These are phyloP conservation scores for Candida wancherniae DNA, from an alignment of 805 yeast species.

Conservation along the genomic window DNA sequence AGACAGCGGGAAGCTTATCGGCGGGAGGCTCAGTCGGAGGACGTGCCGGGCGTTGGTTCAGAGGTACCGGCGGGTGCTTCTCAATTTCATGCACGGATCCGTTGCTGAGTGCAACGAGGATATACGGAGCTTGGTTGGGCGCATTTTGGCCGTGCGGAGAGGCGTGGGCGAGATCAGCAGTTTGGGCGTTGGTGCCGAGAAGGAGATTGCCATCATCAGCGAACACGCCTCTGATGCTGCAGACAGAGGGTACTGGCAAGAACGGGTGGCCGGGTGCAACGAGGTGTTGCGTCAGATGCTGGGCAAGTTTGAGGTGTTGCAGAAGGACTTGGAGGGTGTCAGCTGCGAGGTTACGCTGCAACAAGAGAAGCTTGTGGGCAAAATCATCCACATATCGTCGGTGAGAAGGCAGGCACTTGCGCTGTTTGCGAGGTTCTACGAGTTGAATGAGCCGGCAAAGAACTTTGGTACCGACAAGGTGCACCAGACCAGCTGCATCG, in stretches of 20 bases:
- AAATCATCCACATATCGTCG: background rate
- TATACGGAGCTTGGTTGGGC: slow-evolving; percentile 2
- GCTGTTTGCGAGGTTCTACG: background rate
- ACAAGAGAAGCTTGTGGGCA: background rate
- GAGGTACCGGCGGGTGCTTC: slow-evolving; percentile 1
- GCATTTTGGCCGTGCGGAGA: slow-evolving; percentile 4
- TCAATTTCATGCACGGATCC: background rate
- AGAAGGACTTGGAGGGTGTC: slow-evolving; percentile 1
- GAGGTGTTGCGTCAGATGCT: slow-evolving; percentile 2
- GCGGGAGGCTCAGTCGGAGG: too few relatives aligned
- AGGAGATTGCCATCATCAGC: slow-evolving; percentile 3
- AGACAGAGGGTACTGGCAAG: background rate
- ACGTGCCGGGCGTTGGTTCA: too few relatives aligned
- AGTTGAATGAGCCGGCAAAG: background rate
- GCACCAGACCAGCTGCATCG: slow-evolving; percentile 3
- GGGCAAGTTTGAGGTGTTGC: background rate
- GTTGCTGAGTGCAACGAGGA: slow-evolving; percentile 2
- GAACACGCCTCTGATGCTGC: slow-evolving; percentile 1
- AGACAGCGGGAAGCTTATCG: too few relatives aligned
- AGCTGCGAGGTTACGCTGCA: background rate
- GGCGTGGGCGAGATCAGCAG: slow-evolving; percentile 3
- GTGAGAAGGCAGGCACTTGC: background rate
- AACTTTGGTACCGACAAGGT: background rate
- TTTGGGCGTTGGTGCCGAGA: slow-evolving; percentile 5
- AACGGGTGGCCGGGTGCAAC: slow-evolving; percentile 1